A percentile compares a stretch with the other conserved stretches of the same genome.
phyloP scores from a whole-genome alignment of 805 yeast species.

The Teunomyces cretensis region DNA sequence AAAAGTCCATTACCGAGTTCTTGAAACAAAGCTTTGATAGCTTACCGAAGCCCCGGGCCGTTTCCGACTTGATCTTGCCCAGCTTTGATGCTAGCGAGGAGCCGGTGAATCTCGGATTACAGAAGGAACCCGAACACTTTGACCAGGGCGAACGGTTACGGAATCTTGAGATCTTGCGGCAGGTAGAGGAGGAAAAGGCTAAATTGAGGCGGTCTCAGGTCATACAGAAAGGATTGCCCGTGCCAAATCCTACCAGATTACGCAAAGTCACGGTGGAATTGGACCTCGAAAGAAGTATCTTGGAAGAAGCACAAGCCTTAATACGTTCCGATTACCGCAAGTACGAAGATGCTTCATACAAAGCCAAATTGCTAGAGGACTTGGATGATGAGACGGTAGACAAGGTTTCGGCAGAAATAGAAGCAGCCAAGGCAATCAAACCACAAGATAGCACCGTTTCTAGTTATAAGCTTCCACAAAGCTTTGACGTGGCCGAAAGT shows the following conservation, averaged over 20 bases:
- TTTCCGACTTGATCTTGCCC: slow-evolving; percentile 34
- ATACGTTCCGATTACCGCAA: slow-evolving; percentile 43
- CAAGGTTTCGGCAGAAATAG: slow-evolving; percentile 19
- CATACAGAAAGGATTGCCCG: slow-evolving; percentile 43
- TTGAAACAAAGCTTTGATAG: slow-evolving; percentile 11
- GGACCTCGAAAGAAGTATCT: slow-evolving; percentile 19
- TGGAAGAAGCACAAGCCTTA: slow-evolving; percentile 32
- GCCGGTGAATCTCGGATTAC: slow-evolving; percentile 3
- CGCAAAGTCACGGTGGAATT: neutral
- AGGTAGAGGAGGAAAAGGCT: slow-evolving; percentile 27
- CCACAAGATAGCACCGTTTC: neutral
- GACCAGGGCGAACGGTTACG: slow-evolving; percentile 27
- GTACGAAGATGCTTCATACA: slow-evolving; percentile 19
- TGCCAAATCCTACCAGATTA: slow-evolving; percentile 34
- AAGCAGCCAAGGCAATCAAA: slow-evolving; percentile 6
- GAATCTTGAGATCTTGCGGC: slow-evolving; percentile 20
- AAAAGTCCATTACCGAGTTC: slow-evolving; percentile 7
- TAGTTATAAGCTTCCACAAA: slow-evolving; percentile 12
- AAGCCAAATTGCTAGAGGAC: slow-evolving; percentile 23
- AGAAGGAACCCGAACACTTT: neutral
- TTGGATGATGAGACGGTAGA: slow-evolving; percentile 27
- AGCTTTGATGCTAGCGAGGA: slow-evolving; percentile 24
- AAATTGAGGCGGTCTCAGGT: slow-evolving; percentile 46
- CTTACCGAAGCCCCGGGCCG: slow-evolving; percentile 42
- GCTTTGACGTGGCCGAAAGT: slow-evolving; percentile 15